Evolutionary conservation across 768 basidiomycete species (phyloP).

Genomic region (Serendipita sp.): DNA sequence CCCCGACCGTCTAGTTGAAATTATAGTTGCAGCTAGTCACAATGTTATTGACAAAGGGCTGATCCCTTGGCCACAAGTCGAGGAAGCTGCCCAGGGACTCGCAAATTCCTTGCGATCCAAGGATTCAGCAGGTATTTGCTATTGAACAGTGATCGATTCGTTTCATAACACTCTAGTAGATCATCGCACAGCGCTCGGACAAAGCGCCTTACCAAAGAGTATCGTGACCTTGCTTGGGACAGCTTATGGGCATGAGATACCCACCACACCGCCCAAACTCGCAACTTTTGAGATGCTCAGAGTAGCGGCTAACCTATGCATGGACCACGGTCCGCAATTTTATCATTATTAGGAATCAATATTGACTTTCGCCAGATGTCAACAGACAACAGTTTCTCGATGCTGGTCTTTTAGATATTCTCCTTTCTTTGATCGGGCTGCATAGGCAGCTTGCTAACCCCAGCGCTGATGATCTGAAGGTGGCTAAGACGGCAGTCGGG

Average conservation of each 20-base stretch:
- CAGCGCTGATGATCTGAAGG: slow-evolving; percentile 45
- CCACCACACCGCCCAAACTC: slow-evolving; percentile 29
- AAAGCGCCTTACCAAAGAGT: slow-evolving; percentile 45
- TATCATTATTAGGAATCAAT: too few species aligned
- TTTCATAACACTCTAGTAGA: slow-evolving; percentile 21
- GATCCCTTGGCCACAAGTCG: not conserved
- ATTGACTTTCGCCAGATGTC: slow-evolving; percentile 33
- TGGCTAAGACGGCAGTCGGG: slow-evolving; percentile 64
- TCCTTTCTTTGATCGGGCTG: slow-evolving; percentile 50
- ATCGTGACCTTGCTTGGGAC: slow-evolving; percentile 43
- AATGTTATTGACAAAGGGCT: not conserved
- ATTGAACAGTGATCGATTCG: not conserved
- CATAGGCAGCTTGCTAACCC: slow-evolving; percentile 35
- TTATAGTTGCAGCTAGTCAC: not conserved
- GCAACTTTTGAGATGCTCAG: slow-evolving; percentile 55
- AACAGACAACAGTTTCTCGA: slow-evolving; percentile 60
- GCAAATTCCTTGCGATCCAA: slow-evolving; percentile 9
- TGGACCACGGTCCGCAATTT: slow-evolving; percentile 51
- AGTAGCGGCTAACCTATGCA: slow-evolving; percentile 67
- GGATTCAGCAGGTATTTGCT: not conserved
- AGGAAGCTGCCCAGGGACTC: slow-evolving; percentile 4
- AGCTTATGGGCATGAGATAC: slow-evolving; percentile 35
- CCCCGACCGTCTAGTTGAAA: not conserved
- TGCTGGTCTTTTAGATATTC: slow-evolving; percentile 48
- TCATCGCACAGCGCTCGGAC: slow-evolving; percentile 52